Conservation (phyloP, 1,284 basidiomycete species). For the Laetiporus sulphureus region DNA sequence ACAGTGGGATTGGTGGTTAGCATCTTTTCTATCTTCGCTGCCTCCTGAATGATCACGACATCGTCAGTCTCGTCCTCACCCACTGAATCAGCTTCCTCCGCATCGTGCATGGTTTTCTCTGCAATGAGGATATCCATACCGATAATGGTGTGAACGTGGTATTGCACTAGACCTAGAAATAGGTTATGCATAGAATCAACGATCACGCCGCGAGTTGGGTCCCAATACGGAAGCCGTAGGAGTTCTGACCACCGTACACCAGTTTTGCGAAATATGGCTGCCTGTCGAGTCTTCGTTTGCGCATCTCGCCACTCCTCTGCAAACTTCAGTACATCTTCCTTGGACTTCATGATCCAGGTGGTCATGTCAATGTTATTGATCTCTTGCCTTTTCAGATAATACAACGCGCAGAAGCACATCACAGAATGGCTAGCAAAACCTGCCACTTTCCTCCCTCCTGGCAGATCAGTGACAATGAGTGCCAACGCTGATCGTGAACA, state of each 20-base stretch:
- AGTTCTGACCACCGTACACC: conserved; percentile 27
- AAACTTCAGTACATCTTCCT: conserved; percentile 11
- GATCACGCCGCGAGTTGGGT: conserved; percentile 20
- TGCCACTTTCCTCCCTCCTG: conserved; percentile 22
- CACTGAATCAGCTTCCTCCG: no score
- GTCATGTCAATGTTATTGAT: conserved; percentile 10
- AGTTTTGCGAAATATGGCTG: conserved; percentile 14
- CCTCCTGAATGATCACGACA: no score
- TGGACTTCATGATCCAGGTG: conserved; percentile 14
- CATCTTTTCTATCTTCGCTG: no score
- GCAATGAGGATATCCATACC: conserved; percentile 6
- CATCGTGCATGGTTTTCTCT: no score
- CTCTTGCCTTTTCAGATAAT: conserved; percentile 6
- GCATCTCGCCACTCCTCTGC: conserved; percentile 22
- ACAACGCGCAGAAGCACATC: conserved; percentile 15
- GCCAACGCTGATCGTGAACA: conserved; percentile 20
- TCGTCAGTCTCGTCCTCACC: no score
- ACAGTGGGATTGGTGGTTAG: no score
- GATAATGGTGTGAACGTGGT: conserved; percentile 20
- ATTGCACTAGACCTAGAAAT: conserved; percentile 19
- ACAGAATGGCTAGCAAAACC: conserved; percentile 9
- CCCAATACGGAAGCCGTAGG: conserved; percentile 28
- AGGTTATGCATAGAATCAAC: conserved; percentile 28
- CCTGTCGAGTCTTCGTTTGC: conserved; percentile 7
- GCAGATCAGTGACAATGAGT: conserved; percentile 26